phyloP scores from a whole-genome alignment of 768 basidiomycete genomes.

The Psilocybe subaeruginosa region DNA sequence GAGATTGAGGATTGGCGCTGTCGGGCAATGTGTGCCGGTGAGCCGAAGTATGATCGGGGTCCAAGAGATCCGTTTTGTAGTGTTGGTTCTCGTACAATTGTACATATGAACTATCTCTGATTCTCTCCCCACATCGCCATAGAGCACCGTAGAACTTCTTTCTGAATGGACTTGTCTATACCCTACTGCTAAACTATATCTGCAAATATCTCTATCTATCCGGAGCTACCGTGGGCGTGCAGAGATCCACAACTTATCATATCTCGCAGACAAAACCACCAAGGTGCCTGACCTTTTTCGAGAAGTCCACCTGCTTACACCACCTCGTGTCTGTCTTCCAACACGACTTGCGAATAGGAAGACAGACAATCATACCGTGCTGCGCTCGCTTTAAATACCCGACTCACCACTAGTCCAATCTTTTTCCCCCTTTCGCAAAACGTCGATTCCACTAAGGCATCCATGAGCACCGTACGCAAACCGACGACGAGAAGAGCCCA shows the following conservation, averaged over 20 bases:
- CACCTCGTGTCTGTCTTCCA: slow-evolving; percentile 7
- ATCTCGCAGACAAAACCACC: neutral
- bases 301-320: neutral
- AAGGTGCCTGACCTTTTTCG: slow-evolving; percentile 6
- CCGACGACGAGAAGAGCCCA: slow-evolving; percentile 4
- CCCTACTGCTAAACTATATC: neutral
- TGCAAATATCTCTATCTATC: slow-evolving; percentile 6
- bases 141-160: neutral
- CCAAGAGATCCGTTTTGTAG: slow-evolving; percentile 5
- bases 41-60: neutral
- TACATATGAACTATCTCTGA: too few species aligned
- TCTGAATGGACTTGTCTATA: neutral
- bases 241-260: neutral
- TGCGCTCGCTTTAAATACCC: slow-evolving; percentile 8
- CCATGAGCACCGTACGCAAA: neutral
- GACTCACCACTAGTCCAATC: neutral
- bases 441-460: neutral
- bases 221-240: slow-evolving; percentile 11
- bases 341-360: neutral
- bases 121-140: neutral
- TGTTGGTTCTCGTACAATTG: neutral
- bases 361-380: neutral
- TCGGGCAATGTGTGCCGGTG: neutral
- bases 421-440: neutral
- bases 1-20: neutral